These are phyloP conservation scores for Quercus tomentella DNA, from an alignment of 331 rosid genomes.

Conservation along the genomic window DNA sequence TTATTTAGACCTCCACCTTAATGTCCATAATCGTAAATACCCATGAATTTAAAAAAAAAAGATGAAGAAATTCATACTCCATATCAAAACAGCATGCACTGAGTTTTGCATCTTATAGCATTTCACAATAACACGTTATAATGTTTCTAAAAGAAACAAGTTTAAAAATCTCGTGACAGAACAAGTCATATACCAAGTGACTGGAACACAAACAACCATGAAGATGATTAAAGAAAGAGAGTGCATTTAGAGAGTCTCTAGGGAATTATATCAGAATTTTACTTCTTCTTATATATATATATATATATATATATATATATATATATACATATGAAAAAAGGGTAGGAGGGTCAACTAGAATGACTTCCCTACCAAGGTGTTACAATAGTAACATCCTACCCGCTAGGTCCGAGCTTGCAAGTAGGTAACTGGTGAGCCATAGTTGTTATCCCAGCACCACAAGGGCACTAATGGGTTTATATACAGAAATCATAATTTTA, in stretches of 20 bases:
- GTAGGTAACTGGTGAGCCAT: too few species aligned
- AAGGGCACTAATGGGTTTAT: not conserved
- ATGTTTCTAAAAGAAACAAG: not conserved
- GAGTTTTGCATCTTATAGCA: not conserved
- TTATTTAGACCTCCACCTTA: not conserved
- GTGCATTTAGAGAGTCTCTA: not conserved
- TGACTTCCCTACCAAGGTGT: too few species aligned
- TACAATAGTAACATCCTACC: too few species aligned
- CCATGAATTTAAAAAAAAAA: not conserved
- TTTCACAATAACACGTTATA: not conserved
- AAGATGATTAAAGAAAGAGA: not conserved
- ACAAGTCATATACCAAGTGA: not conserved
- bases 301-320: too few species aligned
- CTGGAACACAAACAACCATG: not conserved
- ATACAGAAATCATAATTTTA: not conserved
- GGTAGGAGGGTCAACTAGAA: too few species aligned
- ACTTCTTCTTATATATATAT: not conserved
- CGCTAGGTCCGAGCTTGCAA: too few species aligned
- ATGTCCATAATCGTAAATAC: not conserved
- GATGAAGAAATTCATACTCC: not conserved
- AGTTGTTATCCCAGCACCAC: too few species aligned
- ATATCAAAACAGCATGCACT: too few species aligned
- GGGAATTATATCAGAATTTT: not conserved
- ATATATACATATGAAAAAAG: too few species aligned
- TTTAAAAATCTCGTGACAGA: not conserved